Conservation (phyloP, 73 alveolate species). For the Paramecium sonneborni region DNA sequence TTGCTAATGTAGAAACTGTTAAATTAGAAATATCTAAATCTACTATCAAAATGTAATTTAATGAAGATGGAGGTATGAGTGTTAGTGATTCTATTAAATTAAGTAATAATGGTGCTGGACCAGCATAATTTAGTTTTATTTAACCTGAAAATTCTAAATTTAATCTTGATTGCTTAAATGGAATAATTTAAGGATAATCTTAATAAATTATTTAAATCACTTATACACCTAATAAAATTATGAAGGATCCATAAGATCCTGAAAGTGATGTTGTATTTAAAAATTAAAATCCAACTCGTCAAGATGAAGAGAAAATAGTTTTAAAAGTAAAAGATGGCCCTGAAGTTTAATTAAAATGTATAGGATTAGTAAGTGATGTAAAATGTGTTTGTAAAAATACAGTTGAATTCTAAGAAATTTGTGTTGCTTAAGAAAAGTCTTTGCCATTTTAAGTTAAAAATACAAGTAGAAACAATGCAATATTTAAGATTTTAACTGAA, state of each 20-base stretch:
- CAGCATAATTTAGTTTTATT: conserved; percentile 86
- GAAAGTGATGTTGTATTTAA: conserved; percentile 35
- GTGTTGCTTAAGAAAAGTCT: conserved; percentile 79
- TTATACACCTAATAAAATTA: conserved; percentile 79
- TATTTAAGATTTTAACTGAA: conserved; percentile 73
- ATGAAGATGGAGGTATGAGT: conserved; percentile 90
- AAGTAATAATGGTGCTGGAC: conserved; percentile 93
- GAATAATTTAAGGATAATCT: conserved; percentile 80
- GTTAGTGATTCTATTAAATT: conserved; percentile 82
- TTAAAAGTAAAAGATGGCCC: conserved; percentile 92
- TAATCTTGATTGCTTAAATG: conserved; percentile 80
- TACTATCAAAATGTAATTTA: conserved; percentile 77
- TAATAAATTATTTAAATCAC: conserved; percentile 75
- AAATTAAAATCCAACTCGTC: conserved; percentile 67
- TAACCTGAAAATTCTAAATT: conserved; percentile 75
- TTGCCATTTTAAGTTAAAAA: conserved; percentile 80
- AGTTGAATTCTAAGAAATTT: conserved; percentile 76
- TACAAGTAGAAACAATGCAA: conserved; percentile 78
- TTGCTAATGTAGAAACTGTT: conserved; percentile 88
- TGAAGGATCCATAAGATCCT: conserved; percentile 34
- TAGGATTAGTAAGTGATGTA: conserved; percentile 89
- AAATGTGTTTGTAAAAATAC: conserved; percentile 76
- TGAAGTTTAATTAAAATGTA: conserved; percentile 83
- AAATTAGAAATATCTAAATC: conserved; percentile 75
- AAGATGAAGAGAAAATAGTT: conserved; percentile 87